A percentile compares a stretch with the other conserved stretches of the same genome.
Evolutionary conservation across 1,139 yeast species (phyloP).

Genomic region (Suhomyces bribrorum): DNA sequence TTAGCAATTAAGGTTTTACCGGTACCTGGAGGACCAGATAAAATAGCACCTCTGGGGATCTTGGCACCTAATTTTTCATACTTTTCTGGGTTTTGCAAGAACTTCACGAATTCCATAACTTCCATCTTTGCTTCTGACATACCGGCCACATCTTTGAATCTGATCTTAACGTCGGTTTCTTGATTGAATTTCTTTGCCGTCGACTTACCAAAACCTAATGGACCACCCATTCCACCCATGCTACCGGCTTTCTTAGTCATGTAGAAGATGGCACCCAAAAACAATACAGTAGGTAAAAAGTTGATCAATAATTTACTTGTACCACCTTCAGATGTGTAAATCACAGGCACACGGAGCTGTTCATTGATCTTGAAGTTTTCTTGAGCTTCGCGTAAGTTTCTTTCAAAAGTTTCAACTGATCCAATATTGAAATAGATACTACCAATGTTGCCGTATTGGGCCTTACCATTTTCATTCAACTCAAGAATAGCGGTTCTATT

Average conservation of each 20-base stretch:
- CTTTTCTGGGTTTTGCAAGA: slow-evolving; percentile 83
- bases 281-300: slow-evolving; percentile 77
- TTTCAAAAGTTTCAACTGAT: slow-evolving; percentile 88
- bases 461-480: slow-evolving; percentile 39
- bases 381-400: slow-evolving; percentile 75
- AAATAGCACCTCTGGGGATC: slow-evolving; percentile 95
- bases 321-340: slow-evolving; percentile 70
- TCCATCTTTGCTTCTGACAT: slow-evolving; percentile 97
- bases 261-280: slow-evolving; percentile 84
- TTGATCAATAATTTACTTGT: slow-evolving; percentile 64
- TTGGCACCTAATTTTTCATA: slow-evolving; percentile 93
- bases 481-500: slow-evolving; percentile 42
- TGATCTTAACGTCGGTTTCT: slow-evolving; percentile 84
- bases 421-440: slow-evolving; percentile 72
- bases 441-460: slow-evolving; percentile 23
- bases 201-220: slow-evolving; percentile 79
- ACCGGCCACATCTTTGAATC: slow-evolving; percentile 95
- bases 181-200: slow-evolving; percentile 90
- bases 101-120: slow-evolving; percentile 95
- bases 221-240: slow-evolving; percentile 63
- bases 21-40: slow-evolving; percentile 99
- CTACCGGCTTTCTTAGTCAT: slow-evolving; percentile 60
- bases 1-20: slow-evolving; percentile 97
- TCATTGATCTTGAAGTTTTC: slow-evolving; percentile 63
- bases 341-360: slow-evolving; percentile 76